phyloP scores from a whole-genome alignment of 768 basidiomycete genomes.

The Podaxis sp. region DNA sequence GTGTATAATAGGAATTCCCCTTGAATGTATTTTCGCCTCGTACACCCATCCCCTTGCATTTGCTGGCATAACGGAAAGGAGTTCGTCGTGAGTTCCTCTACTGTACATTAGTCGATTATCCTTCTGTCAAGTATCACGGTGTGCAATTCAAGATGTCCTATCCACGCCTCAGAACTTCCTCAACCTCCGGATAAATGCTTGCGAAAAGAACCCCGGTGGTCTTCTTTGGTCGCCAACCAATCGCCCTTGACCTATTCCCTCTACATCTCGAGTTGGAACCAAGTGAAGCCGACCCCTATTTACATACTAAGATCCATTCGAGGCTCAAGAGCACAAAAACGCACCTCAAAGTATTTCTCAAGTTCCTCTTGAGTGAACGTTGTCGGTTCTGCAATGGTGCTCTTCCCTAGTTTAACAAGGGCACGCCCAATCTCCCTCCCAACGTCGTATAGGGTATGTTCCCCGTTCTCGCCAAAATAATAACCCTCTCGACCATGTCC shows the following conservation, averaged over 20 bases:
- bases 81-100: neutral
- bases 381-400: constrained; percentile 39
- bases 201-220: constrained; percentile 49
- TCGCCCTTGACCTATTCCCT: constrained; percentile 38
- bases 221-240: constrained; percentile 56
- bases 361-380: constrained; percentile 47
- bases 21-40: neutral
- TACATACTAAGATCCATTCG: neutral
- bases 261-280: constrained; percentile 43
- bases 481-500: constrained; percentile 51
- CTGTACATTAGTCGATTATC: neutral
- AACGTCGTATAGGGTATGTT: constrained; percentile 44
- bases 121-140: neutral
- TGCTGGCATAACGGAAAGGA: neutral
- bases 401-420: constrained; percentile 37
- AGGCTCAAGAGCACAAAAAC: neutral
- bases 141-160: neutral
- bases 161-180: constrained; percentile 15
- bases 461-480: constrained; percentile 54
- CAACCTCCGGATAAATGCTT: constrained; percentile 48
- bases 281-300: constrained; percentile 6
- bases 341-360: constrained; percentile 35
- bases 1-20: constrained; percentile 31
- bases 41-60: neutral
- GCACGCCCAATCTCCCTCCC: constrained; percentile 37